Conservation (phyloP, 2,329 filamentous ascomycete genomes). For the Diaporthe sp. region DNA sequence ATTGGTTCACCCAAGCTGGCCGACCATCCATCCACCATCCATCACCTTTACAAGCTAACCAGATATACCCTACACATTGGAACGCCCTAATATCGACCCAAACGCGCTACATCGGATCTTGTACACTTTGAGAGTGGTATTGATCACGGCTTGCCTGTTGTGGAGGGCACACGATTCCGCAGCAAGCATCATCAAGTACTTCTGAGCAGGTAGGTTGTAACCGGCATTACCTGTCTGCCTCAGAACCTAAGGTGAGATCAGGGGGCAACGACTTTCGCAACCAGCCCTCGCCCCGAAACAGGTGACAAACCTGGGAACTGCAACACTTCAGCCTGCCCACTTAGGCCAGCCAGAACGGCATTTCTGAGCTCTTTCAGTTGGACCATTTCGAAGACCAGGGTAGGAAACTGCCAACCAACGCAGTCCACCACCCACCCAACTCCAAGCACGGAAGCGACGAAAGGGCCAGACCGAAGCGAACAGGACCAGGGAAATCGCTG, state of each 20-base stretch:
- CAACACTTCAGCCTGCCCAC: neutral
- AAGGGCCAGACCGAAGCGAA: constrained; percentile 14
- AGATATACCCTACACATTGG: constrained; percentile 18
- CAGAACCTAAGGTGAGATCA: neutral
- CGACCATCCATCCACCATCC: constrained; percentile 23
- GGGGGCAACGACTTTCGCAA: neutral
- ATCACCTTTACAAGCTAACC: constrained; percentile 24
- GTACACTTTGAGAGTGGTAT: constrained; percentile 12
- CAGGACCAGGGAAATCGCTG: neutral
- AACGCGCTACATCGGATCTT: constrained; percentile 25
- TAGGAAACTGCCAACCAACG: constrained; percentile 25
- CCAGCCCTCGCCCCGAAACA: neutral
- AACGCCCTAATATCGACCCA: constrained; percentile 3
- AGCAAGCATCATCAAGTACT: constrained; percentile 1
- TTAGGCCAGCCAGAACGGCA: neutral
- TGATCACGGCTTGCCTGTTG: neutral
- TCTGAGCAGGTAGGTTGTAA: neutral
- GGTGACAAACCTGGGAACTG: neutral
- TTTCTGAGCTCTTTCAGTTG: neutral
- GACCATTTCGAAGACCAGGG: neutral
- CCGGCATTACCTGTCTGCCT: constrained; percentile 1
- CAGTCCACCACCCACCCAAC: neutral
- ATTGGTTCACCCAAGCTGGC: constrained; percentile 10
- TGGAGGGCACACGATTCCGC: neutral
- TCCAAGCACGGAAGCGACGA: constrained; percentile 15